A percentile compares a stretch with the other conserved stretches of the same genome.
These are phyloP conservation scores for Mortierella sp. DNA, from an alignment of 371 early-diverging fungal genomes.

Conservation along the genomic window DNA sequence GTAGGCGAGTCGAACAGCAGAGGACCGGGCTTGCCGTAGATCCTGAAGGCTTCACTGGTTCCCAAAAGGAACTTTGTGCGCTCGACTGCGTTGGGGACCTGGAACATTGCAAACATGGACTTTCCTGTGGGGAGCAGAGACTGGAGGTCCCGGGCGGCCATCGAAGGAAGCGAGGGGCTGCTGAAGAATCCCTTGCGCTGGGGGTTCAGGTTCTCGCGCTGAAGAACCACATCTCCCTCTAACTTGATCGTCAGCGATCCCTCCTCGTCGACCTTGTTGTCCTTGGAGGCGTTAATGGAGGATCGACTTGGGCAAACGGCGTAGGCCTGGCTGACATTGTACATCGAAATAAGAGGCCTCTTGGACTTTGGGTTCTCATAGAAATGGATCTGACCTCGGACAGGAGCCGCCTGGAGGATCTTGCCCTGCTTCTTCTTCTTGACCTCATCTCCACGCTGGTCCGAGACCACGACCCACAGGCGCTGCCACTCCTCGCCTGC, in stretches of 20 bases:
- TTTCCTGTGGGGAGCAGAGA: conserved; percentile 39
- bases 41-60: conserved; percentile 51
- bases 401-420: conserved; percentile 60
- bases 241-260: conserved; percentile 58
- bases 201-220: conserved; percentile 43
- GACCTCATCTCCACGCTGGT: conserved; percentile 61
- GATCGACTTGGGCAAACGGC: conserved; percentile 75
- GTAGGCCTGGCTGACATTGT: conserved; percentile 73
- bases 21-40: conserved; percentile 54
- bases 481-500: conserved; percentile 67
- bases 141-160: conserved; percentile 34
- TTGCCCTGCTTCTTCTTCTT: conserved; percentile 69
- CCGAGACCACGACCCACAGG: conserved; percentile 71
- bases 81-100: conserved; percentile 42
- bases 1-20: conserved; percentile 46
- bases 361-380: conserved; percentile 71
- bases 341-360: conserved; percentile 63
- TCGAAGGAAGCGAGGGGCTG: conserved; percentile 37
- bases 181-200: conserved; percentile 41
- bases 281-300: conserved; percentile 42
- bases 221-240: conserved; percentile 56
- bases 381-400: conserved; percentile 66
- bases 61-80: conserved; percentile 53
- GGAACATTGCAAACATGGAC: conserved; percentile 53
- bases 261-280: conserved; percentile 51